A percentile compares a stretch with the other conserved stretches of the same genome.
phyloP scores from a whole-genome alignment of 495 filamentous ascomycete species.

The Neohortaea acidophila region DNA sequence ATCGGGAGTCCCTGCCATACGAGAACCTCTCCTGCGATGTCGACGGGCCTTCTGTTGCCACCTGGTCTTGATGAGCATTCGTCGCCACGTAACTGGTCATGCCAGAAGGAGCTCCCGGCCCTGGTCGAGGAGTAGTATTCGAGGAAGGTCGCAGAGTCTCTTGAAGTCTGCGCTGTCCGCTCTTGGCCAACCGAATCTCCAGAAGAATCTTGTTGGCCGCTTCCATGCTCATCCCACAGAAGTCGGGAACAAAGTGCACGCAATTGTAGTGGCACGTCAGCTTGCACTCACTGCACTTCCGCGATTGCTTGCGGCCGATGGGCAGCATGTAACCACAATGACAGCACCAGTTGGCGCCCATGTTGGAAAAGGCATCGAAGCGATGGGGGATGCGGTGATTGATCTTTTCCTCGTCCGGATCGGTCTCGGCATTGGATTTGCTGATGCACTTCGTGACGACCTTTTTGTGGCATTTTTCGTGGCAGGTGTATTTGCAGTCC shows the following conservation, averaged over 20 bases:
- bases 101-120: constrained; percentile 11
- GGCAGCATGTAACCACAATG: constrained; percentile 98
- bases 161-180: too few species aligned
- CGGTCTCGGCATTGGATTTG: constrained; percentile 94
- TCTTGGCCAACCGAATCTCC: too few species aligned
- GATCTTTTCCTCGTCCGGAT: constrained; percentile 97
- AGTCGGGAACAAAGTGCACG: constrained; percentile 91
- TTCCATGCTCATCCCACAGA: constrained; percentile 99
- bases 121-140: not conserved
- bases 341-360: constrained; percentile 98
- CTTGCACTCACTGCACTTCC: constrained; percentile 86
- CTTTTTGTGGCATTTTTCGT: constrained; percentile 87
- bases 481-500: constrained; percentile 98
- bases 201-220: constrained; percentile 83
- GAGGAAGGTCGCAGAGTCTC: too few species aligned
- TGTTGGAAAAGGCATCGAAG: constrained; percentile 84
- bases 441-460: constrained; percentile 99
- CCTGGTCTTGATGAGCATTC: constrained; percentile 28
- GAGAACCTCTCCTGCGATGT: constrained; percentile 32
- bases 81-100: constrained; percentile 21
- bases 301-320: constrained; percentile 82
- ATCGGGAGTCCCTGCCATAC: constrained; percentile 29
- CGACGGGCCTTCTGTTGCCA: constrained; percentile 8
- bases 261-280: constrained; percentile 85
- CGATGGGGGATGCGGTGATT: constrained; percentile 98